phyloP scores from a whole-genome alignment of 805 yeast species.

The Yueomyces sp. region DNA sequence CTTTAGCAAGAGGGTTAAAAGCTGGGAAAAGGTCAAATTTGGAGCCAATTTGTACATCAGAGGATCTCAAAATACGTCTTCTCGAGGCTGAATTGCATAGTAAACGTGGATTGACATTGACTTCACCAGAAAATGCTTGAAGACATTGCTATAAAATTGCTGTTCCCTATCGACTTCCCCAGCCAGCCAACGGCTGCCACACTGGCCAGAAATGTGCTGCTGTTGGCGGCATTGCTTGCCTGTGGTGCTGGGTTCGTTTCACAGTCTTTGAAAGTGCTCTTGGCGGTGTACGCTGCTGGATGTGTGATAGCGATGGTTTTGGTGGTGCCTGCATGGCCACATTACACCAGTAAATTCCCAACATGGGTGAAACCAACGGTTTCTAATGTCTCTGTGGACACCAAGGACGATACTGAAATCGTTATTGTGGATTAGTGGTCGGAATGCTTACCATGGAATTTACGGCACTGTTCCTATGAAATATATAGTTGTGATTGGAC shows the following conservation, averaged over 20 bases:
- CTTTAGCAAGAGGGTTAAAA: too few relatives aligned
- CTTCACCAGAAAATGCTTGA: conserved; percentile 7
- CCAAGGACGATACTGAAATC: background rate
- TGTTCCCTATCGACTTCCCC: conserved; percentile 24
- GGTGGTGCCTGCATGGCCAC: conserved; percentile 47
- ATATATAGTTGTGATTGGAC: too few relatives aligned
- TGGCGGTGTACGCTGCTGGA: conserved; percentile 28
- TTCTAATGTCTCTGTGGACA: background rate
- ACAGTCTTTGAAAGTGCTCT: conserved; percentile 30
- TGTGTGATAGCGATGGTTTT: conserved; percentile 24
- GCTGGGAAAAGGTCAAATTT: too few relatives aligned
- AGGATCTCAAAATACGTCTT: too few relatives aligned
- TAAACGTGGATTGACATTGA: too few relatives aligned
- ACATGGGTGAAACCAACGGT: conserved; percentile 30
- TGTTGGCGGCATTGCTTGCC: conserved; percentile 23
- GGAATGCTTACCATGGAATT: too few relatives aligned
- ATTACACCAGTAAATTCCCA: conserved; percentile 36
- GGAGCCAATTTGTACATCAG: too few relatives aligned
- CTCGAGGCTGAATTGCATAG: too few relatives aligned
- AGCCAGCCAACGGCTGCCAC: conserved; percentile 15
- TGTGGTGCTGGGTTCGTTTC: conserved; percentile 34
- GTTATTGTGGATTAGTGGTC: background rate
- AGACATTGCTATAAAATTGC: conserved; percentile 14
- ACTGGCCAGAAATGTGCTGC: conserved; percentile 7
- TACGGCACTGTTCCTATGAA: too few relatives aligned